Conservation (phyloP, 495 filamentous ascomycete species). For the Lophium mytilinum region DNA sequence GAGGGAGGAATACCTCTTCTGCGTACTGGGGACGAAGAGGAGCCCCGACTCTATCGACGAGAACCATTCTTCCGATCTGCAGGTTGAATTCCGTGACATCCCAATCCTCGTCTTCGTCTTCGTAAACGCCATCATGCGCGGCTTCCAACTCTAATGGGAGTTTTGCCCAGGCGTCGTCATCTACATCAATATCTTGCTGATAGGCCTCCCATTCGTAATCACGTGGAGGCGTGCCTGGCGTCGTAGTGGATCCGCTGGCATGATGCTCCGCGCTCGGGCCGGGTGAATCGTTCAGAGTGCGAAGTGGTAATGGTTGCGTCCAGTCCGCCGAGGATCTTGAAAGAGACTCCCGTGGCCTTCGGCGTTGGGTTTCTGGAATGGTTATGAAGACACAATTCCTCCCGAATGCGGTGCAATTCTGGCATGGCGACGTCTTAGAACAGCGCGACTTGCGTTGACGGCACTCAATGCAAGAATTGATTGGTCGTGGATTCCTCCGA, state of each 20-base stretch:
- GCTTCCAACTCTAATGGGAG: constrained; percentile 20
- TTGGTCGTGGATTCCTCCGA: constrained; percentile 23
- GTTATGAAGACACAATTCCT: constrained; percentile 25
- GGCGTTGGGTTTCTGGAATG: constrained; percentile 19
- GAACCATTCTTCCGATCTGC: constrained; percentile 25
- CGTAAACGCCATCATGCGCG: constrained; percentile 21
- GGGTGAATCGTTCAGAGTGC: constrained; percentile 1
- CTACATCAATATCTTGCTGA: constrained; percentile 22
- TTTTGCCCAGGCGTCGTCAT: constrained; percentile 24
- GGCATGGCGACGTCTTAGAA: constrained; percentile 24
- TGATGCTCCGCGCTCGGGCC: background rate
- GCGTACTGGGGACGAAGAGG: constrained; percentile 25
- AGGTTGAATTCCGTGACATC: constrained; percentile 20
- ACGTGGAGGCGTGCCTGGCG: constrained; percentile 23
- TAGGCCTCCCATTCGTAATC: constrained; percentile 27
- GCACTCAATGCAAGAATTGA: constrained; percentile 25
- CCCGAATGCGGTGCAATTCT: constrained; percentile 26
- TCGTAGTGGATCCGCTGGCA: constrained; percentile 14
- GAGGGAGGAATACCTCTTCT: constrained; percentile 18
- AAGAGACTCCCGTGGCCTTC: constrained; percentile 9
- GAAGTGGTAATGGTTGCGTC: constrained; percentile 19
- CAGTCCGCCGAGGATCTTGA: constrained; percentile 18
- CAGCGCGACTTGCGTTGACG: constrained; percentile 21
- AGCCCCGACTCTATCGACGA: constrained; percentile 21
- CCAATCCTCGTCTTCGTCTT: constrained; percentile 23